These are phyloP conservation scores for Postia placenta DNA, from an alignment of 768 basidiomycete genomes.

Conservation along the genomic window DNA sequence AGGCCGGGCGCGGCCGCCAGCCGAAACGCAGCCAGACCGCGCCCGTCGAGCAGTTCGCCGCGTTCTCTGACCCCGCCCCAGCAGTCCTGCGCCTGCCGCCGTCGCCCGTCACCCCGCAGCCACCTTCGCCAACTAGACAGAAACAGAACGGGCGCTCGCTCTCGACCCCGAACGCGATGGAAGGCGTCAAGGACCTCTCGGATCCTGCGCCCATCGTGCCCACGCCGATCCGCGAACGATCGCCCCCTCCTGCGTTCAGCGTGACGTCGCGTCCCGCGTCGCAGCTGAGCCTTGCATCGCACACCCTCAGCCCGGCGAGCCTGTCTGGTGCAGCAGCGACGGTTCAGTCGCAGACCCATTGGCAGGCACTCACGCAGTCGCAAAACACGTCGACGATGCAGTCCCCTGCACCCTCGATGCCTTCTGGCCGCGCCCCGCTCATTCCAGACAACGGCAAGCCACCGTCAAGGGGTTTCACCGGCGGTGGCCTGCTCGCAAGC, in stretches of 20 bases:
- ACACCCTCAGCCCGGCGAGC: neutral
- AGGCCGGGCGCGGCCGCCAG: conserved; percentile 10
- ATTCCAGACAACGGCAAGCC: conserved; percentile 9
- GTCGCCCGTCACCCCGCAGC: neutral
- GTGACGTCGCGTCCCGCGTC: conserved; percentile 29
- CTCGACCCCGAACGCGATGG: conserved; percentile 23
- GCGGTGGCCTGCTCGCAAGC: conserved; percentile 13
- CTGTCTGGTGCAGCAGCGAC: neutral
- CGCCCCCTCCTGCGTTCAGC: conserved; percentile 26
- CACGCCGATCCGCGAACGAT: conserved; percentile 25
- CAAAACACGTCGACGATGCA: neutral
- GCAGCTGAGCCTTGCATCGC: conserved; percentile 18
- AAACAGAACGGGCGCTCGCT: conserved; percentile 17
- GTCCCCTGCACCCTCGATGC: neutral
- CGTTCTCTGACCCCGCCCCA: conserved; percentile 6
- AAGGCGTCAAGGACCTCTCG: conserved; percentile 14
- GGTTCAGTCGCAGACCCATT: neutral
- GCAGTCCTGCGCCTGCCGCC: conserved; percentile 9
- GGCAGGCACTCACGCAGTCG: neutral
- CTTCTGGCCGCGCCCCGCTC: conserved; percentile 8
- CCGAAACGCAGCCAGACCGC: conserved; percentile 22
- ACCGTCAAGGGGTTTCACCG: conserved; percentile 19
- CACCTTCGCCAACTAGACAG: conserved; percentile 1
- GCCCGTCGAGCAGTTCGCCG: conserved; percentile 11
- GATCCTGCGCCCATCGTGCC: conserved; percentile 25